phyloP scores from a whole-genome alignment of 2,329 filamentous ascomycete genomes.

The Fusarium sp. region DNA sequence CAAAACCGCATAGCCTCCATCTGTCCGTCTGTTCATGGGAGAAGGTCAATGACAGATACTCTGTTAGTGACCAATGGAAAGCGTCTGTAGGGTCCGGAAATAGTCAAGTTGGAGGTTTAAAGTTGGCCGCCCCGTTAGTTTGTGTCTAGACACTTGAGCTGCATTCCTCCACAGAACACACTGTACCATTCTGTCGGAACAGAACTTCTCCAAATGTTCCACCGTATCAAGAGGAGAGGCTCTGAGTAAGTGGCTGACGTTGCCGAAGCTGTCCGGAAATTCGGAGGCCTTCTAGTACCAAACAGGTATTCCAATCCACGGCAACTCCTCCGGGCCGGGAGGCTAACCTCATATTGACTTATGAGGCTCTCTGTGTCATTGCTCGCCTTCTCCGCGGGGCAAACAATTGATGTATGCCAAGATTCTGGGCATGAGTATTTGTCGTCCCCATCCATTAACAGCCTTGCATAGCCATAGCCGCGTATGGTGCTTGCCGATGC shows the following conservation, averaged over 20 bases:
- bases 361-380: background rate
- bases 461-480: no score
- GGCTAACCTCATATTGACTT: background rate
- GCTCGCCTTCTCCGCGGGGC: background rate
- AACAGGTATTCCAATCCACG: conserved; percentile 5
- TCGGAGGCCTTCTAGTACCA: background rate
- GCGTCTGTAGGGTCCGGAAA: conserved; percentile 18
- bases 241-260: background rate
- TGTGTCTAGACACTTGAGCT: conserved; percentile 17
- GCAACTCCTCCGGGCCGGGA: background rate
- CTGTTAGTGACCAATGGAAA: conserved; percentile 3
- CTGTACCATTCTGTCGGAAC: background rate
- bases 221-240: background rate
- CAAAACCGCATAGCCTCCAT: background rate
- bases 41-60: background rate
- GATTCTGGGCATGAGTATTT: background rate
- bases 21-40: background rate
- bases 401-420: background rate
- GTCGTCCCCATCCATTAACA: background rate
- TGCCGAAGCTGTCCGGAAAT: conserved; percentile 10
- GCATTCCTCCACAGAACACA: conserved; percentile 21
- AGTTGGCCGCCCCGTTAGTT: conserved; percentile 1
- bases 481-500: background rate
- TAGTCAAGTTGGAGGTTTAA: conserved; percentile 11
- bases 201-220: background rate